Evolutionary conservation across 2,329 filamentous ascomycete species (phyloP), one percentile per base, ranked within the genome.

Genomic region (Stachybotrys chlorohalonatus): DNA sequence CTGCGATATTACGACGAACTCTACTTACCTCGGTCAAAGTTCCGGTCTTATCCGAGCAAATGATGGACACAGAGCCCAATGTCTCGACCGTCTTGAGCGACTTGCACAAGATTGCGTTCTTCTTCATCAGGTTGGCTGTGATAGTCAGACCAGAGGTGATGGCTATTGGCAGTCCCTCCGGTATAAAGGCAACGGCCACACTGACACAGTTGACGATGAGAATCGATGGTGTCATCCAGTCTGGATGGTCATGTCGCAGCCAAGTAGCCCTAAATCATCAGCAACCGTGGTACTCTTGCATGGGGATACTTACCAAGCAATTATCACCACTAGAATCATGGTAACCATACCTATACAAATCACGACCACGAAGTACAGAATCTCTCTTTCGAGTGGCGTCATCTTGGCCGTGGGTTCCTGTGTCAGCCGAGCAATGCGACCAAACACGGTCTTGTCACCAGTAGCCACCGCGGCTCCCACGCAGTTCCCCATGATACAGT

Each of bases 31-130:
- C 68, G 11, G 85, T 88, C 54, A 88, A 70, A 0, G 85, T 88
- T 4, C 87, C 87, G 0, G 87, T 90, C 73, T 90, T 90, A 66
- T 90, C 87, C 0, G 85, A 89, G 66, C 87, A 89, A 47, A 91
- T 84, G 7, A 89, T 81, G 0, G 84, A 87, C 1, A 90, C 86
- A 0, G 84, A 78, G 1, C 87, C 87, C 0, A 90, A 76, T 0
- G 87, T 90, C 69, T 90, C 87, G 0, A 90, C 86, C 0, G 87
- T 90, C 70, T 89, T 89, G 50, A 92, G 75, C 0, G 85, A 89
- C 70, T 91, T 91, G 81, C 87, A 90, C 8, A 91, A 77, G 48
- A 91, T 84, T 64, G 87, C 86, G 67, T 90, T 85, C 70, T 86
- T 84, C 58, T 78, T 78, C 88, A 92, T 90, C 61, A 88, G 78